These are phyloP conservation scores for Diplotaxis tenuifolia DNA, from an alignment of 345 rosid genomes.

Conservation along the genomic window DNA sequence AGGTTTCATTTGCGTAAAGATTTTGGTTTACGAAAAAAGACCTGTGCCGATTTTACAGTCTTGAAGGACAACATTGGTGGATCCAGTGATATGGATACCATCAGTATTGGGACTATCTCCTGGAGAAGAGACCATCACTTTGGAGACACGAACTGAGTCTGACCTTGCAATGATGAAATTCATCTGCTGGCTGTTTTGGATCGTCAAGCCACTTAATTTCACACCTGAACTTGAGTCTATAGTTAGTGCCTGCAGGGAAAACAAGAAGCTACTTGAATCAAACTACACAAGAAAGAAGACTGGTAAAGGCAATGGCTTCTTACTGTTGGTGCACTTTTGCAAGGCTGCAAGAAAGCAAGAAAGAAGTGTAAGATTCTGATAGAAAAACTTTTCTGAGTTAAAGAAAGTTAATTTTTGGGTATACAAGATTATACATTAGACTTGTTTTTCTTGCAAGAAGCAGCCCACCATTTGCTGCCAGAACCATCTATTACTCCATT, in stretches of 20 bases:
- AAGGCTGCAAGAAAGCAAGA: constrained; percentile 64
- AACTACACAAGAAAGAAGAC: not conserved
- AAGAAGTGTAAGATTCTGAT: constrained; percentile 28
- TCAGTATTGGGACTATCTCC: constrained; percentile 99
- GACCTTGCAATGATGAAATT: constrained; percentile 76
- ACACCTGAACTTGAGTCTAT: constrained; percentile 88
- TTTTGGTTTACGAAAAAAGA: constrained; percentile 8
- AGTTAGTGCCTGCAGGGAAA: constrained; percentile 74
- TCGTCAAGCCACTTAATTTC: constrained; percentile 73
- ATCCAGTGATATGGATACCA: constrained; percentile 88
- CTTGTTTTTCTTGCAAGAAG: constrained; percentile 95
- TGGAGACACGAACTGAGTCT: constrained; percentile 58
- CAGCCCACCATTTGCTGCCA: constrained; percentile 98
- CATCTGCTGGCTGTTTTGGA: constrained; percentile 98
- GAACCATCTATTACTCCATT: constrained; percentile 92
- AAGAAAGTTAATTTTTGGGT: constrained; percentile 1
- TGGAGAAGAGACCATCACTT: constrained; percentile 78
- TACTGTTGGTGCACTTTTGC: constrained; percentile 88
- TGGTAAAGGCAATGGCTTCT: constrained; percentile 35
- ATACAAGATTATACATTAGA: constrained; percentile 53
- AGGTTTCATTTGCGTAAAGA: not conserved
- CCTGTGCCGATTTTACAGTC: constrained; percentile 98
- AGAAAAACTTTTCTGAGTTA: not conserved
- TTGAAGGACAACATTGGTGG: constrained; percentile 79
- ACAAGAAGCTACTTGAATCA: constrained; percentile 15